Evolutionary conservation across 1,139 yeast genomes (phyloP), one percentile per base, ranked within the genome.

Genomic region (Protomyces inundatus): DNA sequence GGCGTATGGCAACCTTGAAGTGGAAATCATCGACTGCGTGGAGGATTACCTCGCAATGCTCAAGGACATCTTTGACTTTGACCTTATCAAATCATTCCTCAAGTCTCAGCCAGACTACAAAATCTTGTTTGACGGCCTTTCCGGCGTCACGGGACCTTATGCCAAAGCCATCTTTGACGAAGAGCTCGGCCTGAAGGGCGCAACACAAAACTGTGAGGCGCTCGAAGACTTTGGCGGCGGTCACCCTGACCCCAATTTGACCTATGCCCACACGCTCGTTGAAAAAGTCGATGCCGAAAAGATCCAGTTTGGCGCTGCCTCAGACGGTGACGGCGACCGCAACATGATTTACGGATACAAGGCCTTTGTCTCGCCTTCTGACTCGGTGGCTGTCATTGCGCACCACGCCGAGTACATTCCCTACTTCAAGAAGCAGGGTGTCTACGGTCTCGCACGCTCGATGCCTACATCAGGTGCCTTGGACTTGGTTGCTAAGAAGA

Each of bases 281-380:
- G 88, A 84, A 61, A 82, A 83, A 69, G 98, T 93, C 12, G 97
- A 93, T 74, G 75, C 77, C 36, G 87, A 87, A 68, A 78, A 83
- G 66, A 88, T 91, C 70, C 90, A 95, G 6, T 91, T 93, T 76
- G 98, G 98, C 69, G 98, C 98, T 48, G 98, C 98, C 5, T 87
- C 96, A 16, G 98, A 93, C 74, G 98, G 98, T 76, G 98, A 93
- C 73, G 98, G 98, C 75, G 98, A 93, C 76, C 84, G 98, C 78
- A 93, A 93, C 76, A 93, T 93, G 98, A 95, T 93, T 72, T 93
- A 93, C 76, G 98, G 98, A 67, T 91, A 91, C 51, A 88, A 89
- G 62, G 84, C 98, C 1, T 95, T 93, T 77, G 98, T 93, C 7
- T 90, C 97, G 0, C 98, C 98, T 1, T 98, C 98, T 74, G 98